Conservation (phyloP, 164 flowering plant genomes). For the Stephania cephalantha region DNA sequence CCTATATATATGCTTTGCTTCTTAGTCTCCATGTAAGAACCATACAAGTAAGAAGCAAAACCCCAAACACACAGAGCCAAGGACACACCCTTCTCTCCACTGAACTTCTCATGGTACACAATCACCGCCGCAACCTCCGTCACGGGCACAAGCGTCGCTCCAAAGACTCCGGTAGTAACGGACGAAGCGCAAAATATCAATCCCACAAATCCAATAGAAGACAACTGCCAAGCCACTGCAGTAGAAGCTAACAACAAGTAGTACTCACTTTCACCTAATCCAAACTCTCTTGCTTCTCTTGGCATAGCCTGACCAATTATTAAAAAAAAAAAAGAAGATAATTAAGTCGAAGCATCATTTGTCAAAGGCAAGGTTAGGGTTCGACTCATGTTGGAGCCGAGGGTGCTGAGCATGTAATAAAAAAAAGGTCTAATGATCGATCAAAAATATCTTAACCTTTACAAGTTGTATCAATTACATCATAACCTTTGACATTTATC, state of each 20-base stretch:
- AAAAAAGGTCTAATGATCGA: too few relatives aligned
- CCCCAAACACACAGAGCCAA: conserved; percentile 8
- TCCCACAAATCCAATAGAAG: neutral
- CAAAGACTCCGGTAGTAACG: conserved; percentile 2
- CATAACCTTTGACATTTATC: too few relatives aligned
- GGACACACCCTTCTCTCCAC: conserved; percentile 13
- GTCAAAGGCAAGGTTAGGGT: too few relatives aligned
- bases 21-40: conserved; percentile 5
- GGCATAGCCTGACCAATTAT: conserved; percentile 5
- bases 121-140: conserved; percentile 3
- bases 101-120: conserved; percentile 5
- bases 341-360: too few relatives aligned
- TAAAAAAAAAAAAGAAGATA: neutral
- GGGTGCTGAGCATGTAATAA: too few relatives aligned
- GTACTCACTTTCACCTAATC: conserved; percentile 4
- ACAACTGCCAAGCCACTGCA: conserved; percentile 3
- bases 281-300: conserved; percentile 8
- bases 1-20: neutral
- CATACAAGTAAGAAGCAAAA: conserved; percentile 10
- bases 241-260: neutral
- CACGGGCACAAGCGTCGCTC: neutral
- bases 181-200: conserved; percentile 4
- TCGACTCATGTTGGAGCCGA: too few relatives aligned
- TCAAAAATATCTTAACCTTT: too few relatives aligned
- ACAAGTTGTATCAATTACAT: too few relatives aligned